phyloP scores from a whole-genome alignment of 2,329 filamentous ascomycete species.

The Monosporascus sp. region DNA sequence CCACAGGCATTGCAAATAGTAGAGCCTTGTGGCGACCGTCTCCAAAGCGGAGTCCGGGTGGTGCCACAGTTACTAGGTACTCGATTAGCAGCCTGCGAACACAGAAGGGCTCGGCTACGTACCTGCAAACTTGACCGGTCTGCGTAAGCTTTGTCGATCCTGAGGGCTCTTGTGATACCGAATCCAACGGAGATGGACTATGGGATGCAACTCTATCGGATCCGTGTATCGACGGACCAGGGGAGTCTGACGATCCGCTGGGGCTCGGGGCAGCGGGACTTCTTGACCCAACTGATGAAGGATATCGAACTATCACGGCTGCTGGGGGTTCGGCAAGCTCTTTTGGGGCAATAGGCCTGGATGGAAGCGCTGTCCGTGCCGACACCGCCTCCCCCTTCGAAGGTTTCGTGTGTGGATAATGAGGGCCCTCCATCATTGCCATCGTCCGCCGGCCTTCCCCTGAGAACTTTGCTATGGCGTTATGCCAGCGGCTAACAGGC shows the following conservation, averaged over 20 bases:
- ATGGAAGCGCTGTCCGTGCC: constrained; percentile 23
- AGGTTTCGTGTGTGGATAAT: constrained; percentile 12
- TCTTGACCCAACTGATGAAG: constrained; percentile 17
- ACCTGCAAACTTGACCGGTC: constrained; percentile 29
- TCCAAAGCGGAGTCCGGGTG: constrained; percentile 89
- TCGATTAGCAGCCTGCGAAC: constrained; percentile 15
- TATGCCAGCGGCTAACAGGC: not conserved
- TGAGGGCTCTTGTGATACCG: constrained; percentile 13
- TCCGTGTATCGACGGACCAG: constrained; percentile 22
- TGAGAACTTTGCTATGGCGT: constrained; percentile 1
- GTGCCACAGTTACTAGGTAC: constrained; percentile 80
- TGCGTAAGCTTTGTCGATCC: constrained; percentile 13
- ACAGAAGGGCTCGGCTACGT: constrained; percentile 6
- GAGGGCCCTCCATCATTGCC: constrained; percentile 19
- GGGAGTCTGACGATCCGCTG: constrained; percentile 19
- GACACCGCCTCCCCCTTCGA: constrained; percentile 17
- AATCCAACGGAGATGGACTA: constrained; percentile 25
- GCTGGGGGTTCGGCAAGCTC: constrained; percentile 18
- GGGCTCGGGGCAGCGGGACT: constrained; percentile 21
- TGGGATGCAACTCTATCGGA: constrained; percentile 24
- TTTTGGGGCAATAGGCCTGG: constrained; percentile 20
- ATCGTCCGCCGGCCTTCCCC: constrained; percentile 4
- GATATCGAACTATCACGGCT: constrained; percentile 11
- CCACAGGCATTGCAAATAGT: constrained; percentile 98
- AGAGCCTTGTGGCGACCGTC: constrained; percentile 83